phyloP scores from a whole-genome alignment of 345 rosid genomes.

The Atalantia buxifolia region DNA sequence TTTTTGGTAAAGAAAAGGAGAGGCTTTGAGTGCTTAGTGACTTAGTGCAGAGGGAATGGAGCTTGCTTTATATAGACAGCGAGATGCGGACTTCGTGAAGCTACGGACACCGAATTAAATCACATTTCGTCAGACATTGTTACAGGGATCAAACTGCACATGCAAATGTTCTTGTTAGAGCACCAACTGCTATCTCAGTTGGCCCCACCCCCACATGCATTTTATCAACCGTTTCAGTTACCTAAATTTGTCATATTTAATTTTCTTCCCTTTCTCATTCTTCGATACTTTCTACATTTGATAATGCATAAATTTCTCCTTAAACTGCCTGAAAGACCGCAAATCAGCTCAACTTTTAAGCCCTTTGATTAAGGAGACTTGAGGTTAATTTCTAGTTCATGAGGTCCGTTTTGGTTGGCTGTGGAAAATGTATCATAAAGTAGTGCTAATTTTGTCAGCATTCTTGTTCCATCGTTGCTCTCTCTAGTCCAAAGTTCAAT shows the following conservation, averaged over 20 bases:
- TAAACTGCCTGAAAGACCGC: conserved; percentile 20
- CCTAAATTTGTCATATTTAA: not conserved
- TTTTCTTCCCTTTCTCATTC: not conserved
- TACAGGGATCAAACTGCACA: conserved; percentile 39
- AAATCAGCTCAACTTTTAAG: not conserved
- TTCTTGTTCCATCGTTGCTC: not conserved
- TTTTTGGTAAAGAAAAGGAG: not conserved
- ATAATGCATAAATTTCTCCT: conserved; percentile 3
- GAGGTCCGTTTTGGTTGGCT: conserved; percentile 11
- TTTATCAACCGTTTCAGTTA: conserved; percentile 19
- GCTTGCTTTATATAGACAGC: conserved; percentile 24
- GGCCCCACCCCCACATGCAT: conserved; percentile 34
- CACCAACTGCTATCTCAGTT: conserved; percentile 32
- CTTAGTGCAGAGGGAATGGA: conserved; percentile 4
- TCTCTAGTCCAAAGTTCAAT: not conserved
- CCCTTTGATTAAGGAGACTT: conserved; percentile 5
- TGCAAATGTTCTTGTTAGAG: conserved; percentile 57
- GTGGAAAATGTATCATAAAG: not conserved
- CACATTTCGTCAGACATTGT: conserved; percentile 17
- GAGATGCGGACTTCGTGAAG: conserved; percentile 17
- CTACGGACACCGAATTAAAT: conserved; percentile 14
- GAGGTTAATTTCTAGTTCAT: not conserved
- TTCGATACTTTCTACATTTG: not conserved
- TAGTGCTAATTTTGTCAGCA: not conserved
- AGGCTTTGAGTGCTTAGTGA: not conserved